Conservation (phyloP, 768 basidiomycete species). For the Phanerochaete sordida region DNA sequence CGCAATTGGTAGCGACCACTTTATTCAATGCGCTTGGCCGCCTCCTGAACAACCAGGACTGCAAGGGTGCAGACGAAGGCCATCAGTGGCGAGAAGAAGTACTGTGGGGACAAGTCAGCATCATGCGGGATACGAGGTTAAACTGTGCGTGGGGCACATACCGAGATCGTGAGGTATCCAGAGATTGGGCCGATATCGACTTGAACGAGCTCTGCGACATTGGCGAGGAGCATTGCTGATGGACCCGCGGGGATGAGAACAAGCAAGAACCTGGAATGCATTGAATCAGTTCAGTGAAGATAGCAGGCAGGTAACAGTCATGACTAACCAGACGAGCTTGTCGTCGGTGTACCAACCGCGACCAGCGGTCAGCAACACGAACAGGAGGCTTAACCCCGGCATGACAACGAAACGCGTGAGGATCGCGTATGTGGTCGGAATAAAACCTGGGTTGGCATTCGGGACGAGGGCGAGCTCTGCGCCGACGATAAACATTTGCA, state of each 20-base stretch:
- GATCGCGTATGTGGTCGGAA: conserved; percentile 19
- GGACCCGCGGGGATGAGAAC: conserved; percentile 26
- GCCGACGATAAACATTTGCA: conserved; percentile 28
- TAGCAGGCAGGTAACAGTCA: not conserved
- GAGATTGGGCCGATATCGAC: conserved; percentile 26
- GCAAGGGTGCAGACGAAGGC: conserved; percentile 24
- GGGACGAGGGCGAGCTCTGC: conserved; percentile 24
- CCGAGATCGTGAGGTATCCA: conserved; percentile 25
- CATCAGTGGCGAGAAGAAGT: conserved; percentile 26
- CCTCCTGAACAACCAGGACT: conserved; percentile 20
- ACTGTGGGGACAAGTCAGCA: conserved; percentile 13
- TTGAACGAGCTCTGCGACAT: conserved; percentile 25
- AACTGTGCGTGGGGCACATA: conserved; percentile 13
- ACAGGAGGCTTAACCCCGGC: conserved; percentile 24
- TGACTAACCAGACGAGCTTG: conserved; percentile 26
- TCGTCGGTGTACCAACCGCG: conserved; percentile 25
- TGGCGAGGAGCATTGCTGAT: conserved; percentile 29
- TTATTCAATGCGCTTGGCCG: not conserved
- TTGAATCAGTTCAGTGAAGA: not conserved
- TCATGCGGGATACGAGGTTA: not conserved
- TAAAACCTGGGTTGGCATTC: conserved; percentile 14
- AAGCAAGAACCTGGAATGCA: conserved; percentile 24
- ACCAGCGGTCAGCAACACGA: conserved; percentile 24
- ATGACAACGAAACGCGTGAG: conserved; percentile 25
- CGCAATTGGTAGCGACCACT: no score